Conservation (phyloP, 805 yeast species). For the Pichia kluyveri region DNA sequence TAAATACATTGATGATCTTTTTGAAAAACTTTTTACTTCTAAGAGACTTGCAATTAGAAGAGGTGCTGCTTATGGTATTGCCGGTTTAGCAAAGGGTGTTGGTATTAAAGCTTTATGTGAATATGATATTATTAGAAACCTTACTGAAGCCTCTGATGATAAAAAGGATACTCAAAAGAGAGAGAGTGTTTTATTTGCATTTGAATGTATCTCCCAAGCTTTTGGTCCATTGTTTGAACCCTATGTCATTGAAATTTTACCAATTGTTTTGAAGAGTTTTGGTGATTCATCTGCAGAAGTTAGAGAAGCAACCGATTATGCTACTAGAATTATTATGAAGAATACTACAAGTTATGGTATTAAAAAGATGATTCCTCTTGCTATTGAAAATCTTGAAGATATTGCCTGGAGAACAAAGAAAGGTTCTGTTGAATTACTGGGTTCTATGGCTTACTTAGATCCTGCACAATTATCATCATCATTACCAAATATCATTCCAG, state of each 20-base stretch:
- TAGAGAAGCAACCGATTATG: conserved; percentile 78
- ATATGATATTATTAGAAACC: conserved; percentile 64
- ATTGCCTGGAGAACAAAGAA: conserved; percentile 94
- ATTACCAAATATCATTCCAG: conserved; percentile 85
- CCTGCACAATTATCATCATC: conserved; percentile 90
- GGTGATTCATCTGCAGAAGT: conserved; percentile 86
- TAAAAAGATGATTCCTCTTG: conserved; percentile 82
- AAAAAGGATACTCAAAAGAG: conserved; percentile 64
- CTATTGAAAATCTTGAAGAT: conserved; percentile 77
- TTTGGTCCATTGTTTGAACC: conserved; percentile 85
- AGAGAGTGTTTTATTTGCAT: conserved; percentile 81
- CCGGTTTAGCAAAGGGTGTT: conserved; percentile 86
- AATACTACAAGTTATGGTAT: conserved; percentile 90
- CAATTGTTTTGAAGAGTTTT: conserved; percentile 65
- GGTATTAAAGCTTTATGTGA: conserved; percentile 75
- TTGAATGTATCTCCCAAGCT: conserved; percentile 73
- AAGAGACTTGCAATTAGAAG: conserved; percentile 48
- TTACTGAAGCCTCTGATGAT: conserved; percentile 82
- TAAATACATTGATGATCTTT: conserved; percentile 46
- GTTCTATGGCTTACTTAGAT: conserved; percentile 96
- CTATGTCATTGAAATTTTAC: conserved; percentile 81
- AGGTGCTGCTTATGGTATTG: conserved; percentile 94
- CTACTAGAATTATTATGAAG: conserved; percentile 84
- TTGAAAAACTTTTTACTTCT: conserved; percentile 51
- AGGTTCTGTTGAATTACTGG: conserved; percentile 92